These are phyloP conservation scores for Saccharum officinarum DNA, from an alignment of 176 grass and related monocot genomes.

Conservation along the genomic window DNA sequence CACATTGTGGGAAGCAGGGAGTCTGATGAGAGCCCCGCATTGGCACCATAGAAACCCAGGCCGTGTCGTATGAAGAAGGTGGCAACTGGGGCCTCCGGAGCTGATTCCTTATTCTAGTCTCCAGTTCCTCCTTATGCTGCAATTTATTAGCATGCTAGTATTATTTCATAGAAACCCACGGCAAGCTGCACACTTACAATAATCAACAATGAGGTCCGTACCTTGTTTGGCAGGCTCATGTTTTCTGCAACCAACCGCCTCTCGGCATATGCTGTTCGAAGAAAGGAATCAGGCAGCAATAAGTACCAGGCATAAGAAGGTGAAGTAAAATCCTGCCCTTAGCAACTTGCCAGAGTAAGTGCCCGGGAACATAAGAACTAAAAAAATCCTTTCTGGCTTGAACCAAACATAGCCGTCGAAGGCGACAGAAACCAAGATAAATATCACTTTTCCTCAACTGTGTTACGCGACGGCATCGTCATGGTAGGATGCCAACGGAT, in stretches of 20 bases:
- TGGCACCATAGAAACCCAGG: slow-evolving; percentile 91
- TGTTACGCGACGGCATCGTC: neutral
- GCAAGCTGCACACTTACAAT: neutral
- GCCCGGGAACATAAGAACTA: neutral
- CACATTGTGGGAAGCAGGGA: slow-evolving; percentile 61
- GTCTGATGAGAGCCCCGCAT: slow-evolving; percentile 24
- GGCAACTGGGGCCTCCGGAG: slow-evolving; percentile 29
- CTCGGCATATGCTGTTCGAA: slow-evolving; percentile 3
- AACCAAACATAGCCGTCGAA: neutral
- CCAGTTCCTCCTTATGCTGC: slow-evolving; percentile 40
- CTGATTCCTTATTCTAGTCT: slow-evolving; percentile 58
- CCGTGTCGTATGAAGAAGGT: slow-evolving; percentile 66
- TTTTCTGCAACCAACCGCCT: neutral
- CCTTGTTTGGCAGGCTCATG: neutral
- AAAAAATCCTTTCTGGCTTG: neutral
- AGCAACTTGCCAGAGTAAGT: neutral
- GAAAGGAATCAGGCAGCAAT: neutral
- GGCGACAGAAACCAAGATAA: neutral
- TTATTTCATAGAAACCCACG: neutral
- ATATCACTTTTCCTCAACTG: neutral
- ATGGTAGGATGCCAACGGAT: neutral
- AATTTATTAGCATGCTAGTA: neutral
- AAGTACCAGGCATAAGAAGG: neutral
- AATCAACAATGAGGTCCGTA: neutral
- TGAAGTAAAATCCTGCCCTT: neutral